Evolutionary conservation across 495 filamentous ascomycete genomes (phyloP), one percentile per base, ranked within the genome.

Genomic region (Immersiella caudata): DNA sequence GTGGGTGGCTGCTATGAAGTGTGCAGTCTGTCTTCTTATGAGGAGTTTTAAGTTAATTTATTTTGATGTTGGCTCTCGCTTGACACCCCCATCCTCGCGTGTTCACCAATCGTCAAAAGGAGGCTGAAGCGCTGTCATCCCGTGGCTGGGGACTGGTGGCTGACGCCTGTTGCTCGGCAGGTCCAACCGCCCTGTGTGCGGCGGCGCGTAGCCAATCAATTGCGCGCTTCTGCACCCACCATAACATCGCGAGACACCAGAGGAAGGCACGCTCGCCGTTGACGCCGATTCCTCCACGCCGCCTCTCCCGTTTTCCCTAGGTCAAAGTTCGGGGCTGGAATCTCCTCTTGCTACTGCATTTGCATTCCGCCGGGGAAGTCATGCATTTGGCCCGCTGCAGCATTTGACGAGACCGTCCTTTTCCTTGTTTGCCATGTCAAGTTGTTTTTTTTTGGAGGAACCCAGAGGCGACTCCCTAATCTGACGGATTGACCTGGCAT

Each of bases 191-290:
- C 18, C 49, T 52, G 49, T 22, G 25, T 6, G 54, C 60, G 67
- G 64, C 50, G 64, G 63, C 56, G 60, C 55, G 59, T 60, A 49
- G 57, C 74, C 75, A 74, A 75, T 72, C 70, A 74, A 67, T 9
- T 16, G 56, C 27, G 49, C 33, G 22, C 18, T 60, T 26, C 57
- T 25, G 71, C 68, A 72, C 67, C 72, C 65, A 76, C 74, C 75
- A 78, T 70, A 76, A 78, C 75, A 76, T 76, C 68, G 72, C 70
- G 68, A 67, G 67, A 67, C 66, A 68, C 55, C 26, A 51, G 55
- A 64, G 64, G 36, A n/a, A 67, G 60, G 27, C 63, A 66, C 40
- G 52, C 51, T 40, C 61, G 54, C 64, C 64, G 58, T 27, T 64
- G 68, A 68, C 62, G 64, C 67, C 22, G 50, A 54, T 6, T 54